A percentile compares a stretch with the other conserved stretches of the same genome.
These are phyloP conservation scores for Globisporangium nodosum DNA, from an alignment of 352 stramenopile species.

Conservation along the genomic window DNA sequence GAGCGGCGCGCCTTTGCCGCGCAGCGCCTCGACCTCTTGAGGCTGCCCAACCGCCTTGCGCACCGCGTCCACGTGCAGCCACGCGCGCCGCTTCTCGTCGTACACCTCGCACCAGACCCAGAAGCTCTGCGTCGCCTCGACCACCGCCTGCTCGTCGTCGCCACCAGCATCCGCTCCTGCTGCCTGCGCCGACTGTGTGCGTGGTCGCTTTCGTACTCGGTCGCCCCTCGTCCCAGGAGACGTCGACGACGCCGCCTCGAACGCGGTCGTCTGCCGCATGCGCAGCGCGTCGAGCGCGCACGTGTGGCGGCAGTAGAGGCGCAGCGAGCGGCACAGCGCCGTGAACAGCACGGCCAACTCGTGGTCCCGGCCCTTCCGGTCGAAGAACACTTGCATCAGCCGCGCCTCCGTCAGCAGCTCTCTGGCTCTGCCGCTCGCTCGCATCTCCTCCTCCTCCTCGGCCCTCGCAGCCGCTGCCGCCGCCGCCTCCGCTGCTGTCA, in stretches of 20 bases:
- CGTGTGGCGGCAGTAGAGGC: slow-evolving; percentile 48
- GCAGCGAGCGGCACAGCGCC: slow-evolving; percentile 43
- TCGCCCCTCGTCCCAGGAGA: background rate
- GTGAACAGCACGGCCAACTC: slow-evolving; percentile 67
- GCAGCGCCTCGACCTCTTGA: slow-evolving; percentile 39
- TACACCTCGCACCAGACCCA: slow-evolving; percentile 73
- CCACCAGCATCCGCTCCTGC: slow-evolving; percentile 1
- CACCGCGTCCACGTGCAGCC: slow-evolving; percentile 57
- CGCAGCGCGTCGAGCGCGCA: slow-evolving; percentile 45
- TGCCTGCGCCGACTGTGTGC: background rate
- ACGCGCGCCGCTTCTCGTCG: slow-evolving; percentile 36
- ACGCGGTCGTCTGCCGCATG: slow-evolving; percentile 36
- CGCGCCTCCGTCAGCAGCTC: slow-evolving; percentile 37
- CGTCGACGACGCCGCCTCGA: slow-evolving; percentile 20
- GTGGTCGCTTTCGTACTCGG: slow-evolving; percentile 5
- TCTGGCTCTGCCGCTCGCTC: background rate
- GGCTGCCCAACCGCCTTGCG: slow-evolving; percentile 39
- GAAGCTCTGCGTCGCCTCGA: slow-evolving; percentile 14
- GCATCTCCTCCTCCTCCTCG: slow-evolving; percentile 4
- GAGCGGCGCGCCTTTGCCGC: slow-evolving; percentile 42
- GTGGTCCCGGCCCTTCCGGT: slow-evolving; percentile 28
- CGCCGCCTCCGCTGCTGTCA: background rate
- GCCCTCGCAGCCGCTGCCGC: background rate
- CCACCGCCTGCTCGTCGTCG: background rate
- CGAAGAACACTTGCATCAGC: slow-evolving; percentile 50